Evolutionary conservation across 129 eudicot species (phyloP).

Genomic region (Solidago caesia): DNA sequence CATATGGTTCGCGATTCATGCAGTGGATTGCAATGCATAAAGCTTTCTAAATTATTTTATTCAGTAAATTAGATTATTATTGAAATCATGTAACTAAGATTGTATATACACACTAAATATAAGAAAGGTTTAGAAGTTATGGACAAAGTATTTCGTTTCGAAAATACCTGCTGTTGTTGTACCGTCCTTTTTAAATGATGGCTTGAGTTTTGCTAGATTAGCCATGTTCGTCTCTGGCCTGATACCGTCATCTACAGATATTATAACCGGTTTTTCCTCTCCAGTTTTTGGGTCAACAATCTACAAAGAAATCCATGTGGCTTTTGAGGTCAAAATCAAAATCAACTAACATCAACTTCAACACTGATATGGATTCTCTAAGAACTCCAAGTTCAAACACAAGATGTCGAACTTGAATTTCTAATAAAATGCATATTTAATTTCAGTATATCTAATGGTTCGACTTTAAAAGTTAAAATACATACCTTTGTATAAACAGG

Average conservation of each 20-base stretch:
- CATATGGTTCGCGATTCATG: background rate
- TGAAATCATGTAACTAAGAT: background rate
- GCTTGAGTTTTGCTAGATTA: conserved; percentile 76
- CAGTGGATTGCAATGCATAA: background rate
- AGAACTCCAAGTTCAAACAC: background rate
- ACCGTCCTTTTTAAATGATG: conserved; percentile 85
- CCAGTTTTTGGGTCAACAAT: conserved; percentile 64
- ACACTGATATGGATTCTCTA: conserved; percentile 4
- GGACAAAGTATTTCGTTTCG: background rate
- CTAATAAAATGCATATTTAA: conserved; percentile 16
- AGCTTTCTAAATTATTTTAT: background rate
- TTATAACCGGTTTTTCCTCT: conserved; percentile 50
- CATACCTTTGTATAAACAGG: conserved; percentile 65
- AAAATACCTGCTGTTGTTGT: conserved; percentile 85
- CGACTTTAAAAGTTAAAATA: conserved; percentile 16
- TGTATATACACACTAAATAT: background rate
- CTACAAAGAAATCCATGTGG: conserved; percentile 30
- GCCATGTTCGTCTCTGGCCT: conserved; percentile 68
- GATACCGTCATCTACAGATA: conserved; percentile 70
- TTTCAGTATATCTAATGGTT: background rate
- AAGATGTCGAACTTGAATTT: background rate
- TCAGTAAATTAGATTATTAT: background rate
- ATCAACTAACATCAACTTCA: conserved; percentile 9
- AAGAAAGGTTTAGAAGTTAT: background rate
- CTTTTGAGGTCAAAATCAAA: conserved; percentile 29